Conservation (phyloP, 345 rosid species). For the Linum usitatissimum region DNA sequence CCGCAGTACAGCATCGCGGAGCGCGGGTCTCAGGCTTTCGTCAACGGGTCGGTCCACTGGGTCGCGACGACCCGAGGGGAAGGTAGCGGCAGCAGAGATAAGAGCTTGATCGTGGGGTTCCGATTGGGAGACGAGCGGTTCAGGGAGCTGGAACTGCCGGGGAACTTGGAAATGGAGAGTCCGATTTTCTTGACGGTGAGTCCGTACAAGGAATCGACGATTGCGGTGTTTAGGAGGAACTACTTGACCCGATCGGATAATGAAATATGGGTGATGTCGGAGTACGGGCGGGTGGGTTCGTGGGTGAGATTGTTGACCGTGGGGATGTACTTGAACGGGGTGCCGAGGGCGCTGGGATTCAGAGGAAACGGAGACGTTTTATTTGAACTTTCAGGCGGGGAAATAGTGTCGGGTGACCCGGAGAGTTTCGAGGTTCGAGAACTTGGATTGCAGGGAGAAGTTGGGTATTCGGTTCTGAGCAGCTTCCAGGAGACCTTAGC, state of each 20-base stretch:
- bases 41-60: constrained; percentile 9
- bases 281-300: constrained; percentile 1
- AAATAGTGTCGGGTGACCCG: neutral
- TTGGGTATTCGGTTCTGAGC: neutral
- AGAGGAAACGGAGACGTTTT: neutral
- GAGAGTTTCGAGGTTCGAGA: neutral
- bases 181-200: neutral
- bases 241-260: neutral
- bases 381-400: neutral
- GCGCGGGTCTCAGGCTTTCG: constrained; percentile 5
- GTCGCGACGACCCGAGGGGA: neutral
- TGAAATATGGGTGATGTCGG: constrained; percentile 9
- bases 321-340: neutral
- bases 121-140: neutral
- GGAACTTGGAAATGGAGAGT: neutral
- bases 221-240: neutral
- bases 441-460: neutral
- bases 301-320: constrained; percentile 2
- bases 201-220: neutral
- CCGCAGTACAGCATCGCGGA: neutral
- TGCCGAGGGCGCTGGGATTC: constrained; percentile 8
- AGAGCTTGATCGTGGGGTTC: neutral
- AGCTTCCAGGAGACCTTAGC: neutral
- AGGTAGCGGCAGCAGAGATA: neutral
- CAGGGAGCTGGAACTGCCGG: constrained; percentile 5